A percentile compares a stretch with the other conserved stretches of the same genome.
Evolutionary conservation across 1,139 yeast species (phyloP).

Genomic region (Sugiyamaella xylanicola): DNA sequence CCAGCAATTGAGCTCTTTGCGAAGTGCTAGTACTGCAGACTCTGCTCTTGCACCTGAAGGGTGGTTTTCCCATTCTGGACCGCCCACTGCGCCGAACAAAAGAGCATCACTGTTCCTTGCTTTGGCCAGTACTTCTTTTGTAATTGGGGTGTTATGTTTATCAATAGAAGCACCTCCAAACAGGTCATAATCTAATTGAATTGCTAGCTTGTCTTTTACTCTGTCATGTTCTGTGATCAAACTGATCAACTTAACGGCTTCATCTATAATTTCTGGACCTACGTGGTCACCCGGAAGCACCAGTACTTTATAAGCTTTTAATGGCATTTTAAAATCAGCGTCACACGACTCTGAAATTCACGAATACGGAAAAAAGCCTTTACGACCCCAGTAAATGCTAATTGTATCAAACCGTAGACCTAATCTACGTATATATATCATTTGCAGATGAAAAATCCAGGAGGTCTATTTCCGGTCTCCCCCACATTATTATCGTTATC

Average conservation of each 20-base stretch:
- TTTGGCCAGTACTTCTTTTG: conserved; percentile 71
- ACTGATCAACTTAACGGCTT: conserved; percentile 78
- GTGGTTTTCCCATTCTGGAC: conserved; percentile 79
- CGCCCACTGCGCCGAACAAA: conserved; percentile 91
- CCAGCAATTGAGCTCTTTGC: conserved; percentile 78
- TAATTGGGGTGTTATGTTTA: conserved; percentile 81
- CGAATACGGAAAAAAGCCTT: too few relatives aligned
- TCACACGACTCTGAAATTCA: too few relatives aligned
- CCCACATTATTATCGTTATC: conserved; percentile 6
- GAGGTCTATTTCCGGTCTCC: conserved; percentile 4
- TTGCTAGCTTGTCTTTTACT: conserved; percentile 45
- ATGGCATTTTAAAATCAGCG: conserved; percentile 1
- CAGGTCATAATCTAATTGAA: conserved; percentile 69
- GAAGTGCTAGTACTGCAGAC: conserved; percentile 76
- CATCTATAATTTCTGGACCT: conserved; percentile 78
- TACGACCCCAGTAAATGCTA: not conserved
- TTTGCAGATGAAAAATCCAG: not conserved
- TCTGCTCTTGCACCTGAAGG: conserved; percentile 75
- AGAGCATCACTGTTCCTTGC: conserved; percentile 82
- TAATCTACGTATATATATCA: not conserved
- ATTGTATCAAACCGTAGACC: not conserved
- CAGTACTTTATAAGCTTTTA: conserved; percentile 59
- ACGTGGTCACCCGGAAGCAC: conserved; percentile 91
- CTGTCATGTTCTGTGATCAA: conserved; percentile 58
- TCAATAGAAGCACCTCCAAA: conserved; percentile 95